Percentiles rank a stretch among this genome's conserved stretches.
These are phyloP conservation scores for Kuraishia hungarica DNA, from an alignment of 805 yeast species.

Conservation along the genomic window DNA sequence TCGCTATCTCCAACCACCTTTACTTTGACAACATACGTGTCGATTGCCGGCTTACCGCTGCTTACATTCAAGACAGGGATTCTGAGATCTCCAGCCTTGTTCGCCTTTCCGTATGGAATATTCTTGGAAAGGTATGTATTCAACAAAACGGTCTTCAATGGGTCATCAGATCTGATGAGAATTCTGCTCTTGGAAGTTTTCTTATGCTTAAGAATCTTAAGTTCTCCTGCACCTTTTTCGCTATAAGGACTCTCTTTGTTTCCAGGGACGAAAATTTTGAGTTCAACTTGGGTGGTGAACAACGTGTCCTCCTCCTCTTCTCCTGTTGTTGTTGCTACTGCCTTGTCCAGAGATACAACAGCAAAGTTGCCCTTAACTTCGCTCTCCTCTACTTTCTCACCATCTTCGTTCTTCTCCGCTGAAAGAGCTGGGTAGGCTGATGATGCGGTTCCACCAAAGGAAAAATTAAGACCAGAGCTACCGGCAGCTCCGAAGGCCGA, in stretches of 20 bases:
- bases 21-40: conserved; percentile 65
- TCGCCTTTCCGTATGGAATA: conserved; percentile 50
- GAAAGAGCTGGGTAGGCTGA: conserved; percentile 6
- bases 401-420: conserved; percentile 10
- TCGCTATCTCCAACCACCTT: conserved; percentile 67
- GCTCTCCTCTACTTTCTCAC: conserved; percentile 31
- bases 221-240: conserved; percentile 72
- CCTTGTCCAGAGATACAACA: conserved; percentile 34
- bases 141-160: conserved; percentile 59
- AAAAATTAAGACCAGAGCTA: conserved; percentile 13
- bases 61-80: conserved; percentile 31
- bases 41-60: conserved; percentile 24
- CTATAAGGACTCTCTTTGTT: conserved; percentile 43
- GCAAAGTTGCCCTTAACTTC: conserved; percentile 42
- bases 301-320: conserved; percentile 72
- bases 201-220: conserved; percentile 60
- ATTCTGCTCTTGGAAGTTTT: conserved; percentile 58
- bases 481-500: conserved; percentile 9
- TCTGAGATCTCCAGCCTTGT: conserved; percentile 59
- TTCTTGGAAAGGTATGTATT: conserved; percentile 55
- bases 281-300: conserved; percentile 62
- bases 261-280: conserved; percentile 49
- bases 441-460: conserved; percentile 8
- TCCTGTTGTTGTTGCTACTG: conserved; percentile 60
- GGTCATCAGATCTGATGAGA: conserved; percentile 82